Evolutionary conservation across 169 alveolate genomes (phyloP), one percentile per base, ranked within the genome.

Genomic region (Plasmodium vivax): DNA sequence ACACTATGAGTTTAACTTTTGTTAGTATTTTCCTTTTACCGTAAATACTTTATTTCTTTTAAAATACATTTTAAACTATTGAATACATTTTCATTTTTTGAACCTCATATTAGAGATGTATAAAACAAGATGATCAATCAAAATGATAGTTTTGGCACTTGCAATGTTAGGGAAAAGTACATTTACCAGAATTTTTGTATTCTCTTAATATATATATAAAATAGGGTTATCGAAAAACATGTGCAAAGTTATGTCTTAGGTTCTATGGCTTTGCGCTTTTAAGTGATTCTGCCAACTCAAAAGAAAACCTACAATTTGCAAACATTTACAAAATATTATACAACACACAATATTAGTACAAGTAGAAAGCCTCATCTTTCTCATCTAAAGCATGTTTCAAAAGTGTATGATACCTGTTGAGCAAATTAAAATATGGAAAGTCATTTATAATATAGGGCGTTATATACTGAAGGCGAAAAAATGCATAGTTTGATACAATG

Each of bases 381-480:
- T 68, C 77, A 68, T 30, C 77, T 68, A 68, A 68, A 30, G 77
- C 77, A 68, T 30, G 38, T 68, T 68, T 68, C 77, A 68, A 68
- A 68, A 68, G 14, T 68, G 23, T 9, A 68, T 68, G 32, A 68
- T 68, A 68, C 38, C n/a, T 68, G 38, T 27, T 68, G 19, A 68
- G 6, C 77, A 68, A 68, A 68, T 27, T 68, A 68, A 27, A 68
- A 68, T 27, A 30, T 68, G 38, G 77, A 10, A 27, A 68, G 38
- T 68, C 43, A 30, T 27, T 62, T 19, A 8, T 27, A 68, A 68
- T 27, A 68, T 68, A 27, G 12, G 38, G 12, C 34, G 32, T 68
- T 23, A 51, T 23, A 51, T 51, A 30, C 43, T 23, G 77, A 68
- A 68, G 77, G 43, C 19, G n/a, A 68, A 68, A 68, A 68, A 68